These are phyloP conservation scores for Phytophthora multivora DNA, from an alignment of 352 stramenopile genomes.

Conservation along the genomic window DNA sequence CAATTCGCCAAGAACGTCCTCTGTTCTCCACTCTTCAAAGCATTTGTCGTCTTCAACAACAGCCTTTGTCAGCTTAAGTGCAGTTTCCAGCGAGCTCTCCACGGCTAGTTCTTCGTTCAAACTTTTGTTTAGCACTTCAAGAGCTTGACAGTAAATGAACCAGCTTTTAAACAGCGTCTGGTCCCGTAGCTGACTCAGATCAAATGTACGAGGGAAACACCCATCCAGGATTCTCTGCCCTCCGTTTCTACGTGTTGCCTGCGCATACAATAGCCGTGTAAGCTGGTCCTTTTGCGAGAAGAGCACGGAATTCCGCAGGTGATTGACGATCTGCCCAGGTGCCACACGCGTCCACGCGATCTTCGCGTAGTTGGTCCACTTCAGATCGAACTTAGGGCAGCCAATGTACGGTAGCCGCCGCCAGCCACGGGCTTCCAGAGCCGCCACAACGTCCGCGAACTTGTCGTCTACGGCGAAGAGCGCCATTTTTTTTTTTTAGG, in stretches of 20 bases:
- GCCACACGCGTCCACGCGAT: slow-evolving; percentile 58
- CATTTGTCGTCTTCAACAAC: background rate
- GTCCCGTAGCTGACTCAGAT: slow-evolving; percentile 23
- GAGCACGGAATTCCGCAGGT: slow-evolving; percentile 63
- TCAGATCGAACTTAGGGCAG: slow-evolving; percentile 64
- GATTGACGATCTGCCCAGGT: slow-evolving; percentile 60
- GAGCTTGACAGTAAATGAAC: slow-evolving; percentile 55
- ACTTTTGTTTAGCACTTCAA: slow-evolving; percentile 45
- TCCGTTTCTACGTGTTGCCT: background rate
- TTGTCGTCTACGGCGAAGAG: slow-evolving; percentile 15
- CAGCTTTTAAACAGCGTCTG: slow-evolving; percentile 35
- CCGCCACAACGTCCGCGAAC: slow-evolving; percentile 33
- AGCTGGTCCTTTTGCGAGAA: slow-evolving; percentile 73
- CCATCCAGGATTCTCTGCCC: slow-evolving; percentile 31
- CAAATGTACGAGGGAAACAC: slow-evolving; percentile 62
- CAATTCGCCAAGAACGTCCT: background rate
- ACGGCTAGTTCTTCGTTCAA: background rate
- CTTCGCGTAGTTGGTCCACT: slow-evolving; percentile 76
- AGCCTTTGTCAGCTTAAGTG: background rate
- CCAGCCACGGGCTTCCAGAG: slow-evolving; percentile 40
- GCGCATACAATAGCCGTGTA: slow-evolving; percentile 41
- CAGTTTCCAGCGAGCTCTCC: slow-evolving; percentile 1
- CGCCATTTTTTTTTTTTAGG: no score
- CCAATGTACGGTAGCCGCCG: slow-evolving; percentile 53
- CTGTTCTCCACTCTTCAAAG: slow-evolving; percentile 23